Conservation (phyloP, 331 rosid genomes). For the Arachis monticola region DNA sequence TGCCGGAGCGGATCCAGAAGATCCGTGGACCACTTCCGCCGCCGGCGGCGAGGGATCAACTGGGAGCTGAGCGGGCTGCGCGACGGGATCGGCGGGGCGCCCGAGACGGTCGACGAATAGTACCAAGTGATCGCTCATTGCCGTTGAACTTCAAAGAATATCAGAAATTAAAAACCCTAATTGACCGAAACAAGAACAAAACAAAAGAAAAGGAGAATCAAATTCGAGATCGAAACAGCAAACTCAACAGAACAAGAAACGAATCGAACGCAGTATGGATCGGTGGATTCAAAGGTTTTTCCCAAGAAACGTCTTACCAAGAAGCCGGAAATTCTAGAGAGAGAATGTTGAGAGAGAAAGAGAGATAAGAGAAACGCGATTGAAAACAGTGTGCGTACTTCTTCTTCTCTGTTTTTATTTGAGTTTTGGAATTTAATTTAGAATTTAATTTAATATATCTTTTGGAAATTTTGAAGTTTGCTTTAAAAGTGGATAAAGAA, state of each 20-base stretch:
- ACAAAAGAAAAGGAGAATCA: not conserved
- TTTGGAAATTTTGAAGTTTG: not conserved
- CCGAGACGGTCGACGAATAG: constrained; percentile 71
- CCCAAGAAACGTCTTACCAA: constrained; percentile 45
- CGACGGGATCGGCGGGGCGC: constrained; percentile 49
- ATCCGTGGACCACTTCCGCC: constrained; percentile 43
- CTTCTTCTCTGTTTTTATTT: not conserved
- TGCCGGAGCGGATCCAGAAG: constrained; percentile 43
- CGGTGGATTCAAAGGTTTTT: constrained; percentile 42
- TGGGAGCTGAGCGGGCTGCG: constrained; percentile 46
- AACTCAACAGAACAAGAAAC: not conserved
- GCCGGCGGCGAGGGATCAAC: constrained; percentile 33
- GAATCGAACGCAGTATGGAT: not conserved
- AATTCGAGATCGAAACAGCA: not conserved
- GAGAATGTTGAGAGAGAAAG: not conserved
- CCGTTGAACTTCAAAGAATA: not conserved
- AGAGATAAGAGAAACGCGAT: constrained; percentile 18
- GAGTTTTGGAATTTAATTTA: not conserved
- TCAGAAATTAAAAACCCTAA: constrained; percentile 43
- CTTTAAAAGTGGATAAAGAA: constrained; percentile 39
- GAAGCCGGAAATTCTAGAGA: constrained; percentile 19
- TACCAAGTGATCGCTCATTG: constrained; percentile 89
- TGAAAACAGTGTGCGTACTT: constrained; percentile 27
- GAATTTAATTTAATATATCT: too few species aligned
- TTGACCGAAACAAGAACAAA: not conserved